Percentiles rank a stretch among this genome's conserved stretches.
These are phyloP conservation scores for Collybia sp. DNA, from an alignment of 768 basidiomycete genomes.

Conservation along the genomic window DNA sequence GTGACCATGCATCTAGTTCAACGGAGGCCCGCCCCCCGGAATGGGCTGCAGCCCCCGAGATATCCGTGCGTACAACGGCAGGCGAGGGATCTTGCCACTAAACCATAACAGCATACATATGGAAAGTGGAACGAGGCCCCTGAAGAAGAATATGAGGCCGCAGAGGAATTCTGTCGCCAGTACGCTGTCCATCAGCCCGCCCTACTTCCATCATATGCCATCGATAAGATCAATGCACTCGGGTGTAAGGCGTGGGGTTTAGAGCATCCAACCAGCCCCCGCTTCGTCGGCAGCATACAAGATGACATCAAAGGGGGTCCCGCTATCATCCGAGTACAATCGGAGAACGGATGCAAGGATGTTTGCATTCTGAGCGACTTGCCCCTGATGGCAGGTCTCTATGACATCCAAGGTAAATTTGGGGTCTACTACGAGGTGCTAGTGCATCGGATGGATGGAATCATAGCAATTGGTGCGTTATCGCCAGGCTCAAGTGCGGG, in stretches of 20 bases:
- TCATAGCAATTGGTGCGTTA: constrained; percentile 52
- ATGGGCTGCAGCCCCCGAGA: constrained; percentile 60
- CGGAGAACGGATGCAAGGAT: constrained; percentile 37
- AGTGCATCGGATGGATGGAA: constrained; percentile 53
- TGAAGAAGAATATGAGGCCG: constrained; percentile 47
- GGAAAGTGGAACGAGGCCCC: constrained; percentile 56
- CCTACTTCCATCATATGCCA: constrained; percentile 44
- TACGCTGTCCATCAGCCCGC: constrained; percentile 35
- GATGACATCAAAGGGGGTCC: constrained; percentile 27
- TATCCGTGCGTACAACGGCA: constrained; percentile 22
- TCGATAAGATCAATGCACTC: constrained; percentile 44
- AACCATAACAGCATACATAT: constrained; percentile 25
- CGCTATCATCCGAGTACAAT: constrained; percentile 37
- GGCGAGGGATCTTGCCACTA: neutral
- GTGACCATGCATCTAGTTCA: neutral
- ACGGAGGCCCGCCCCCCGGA: constrained; percentile 30
- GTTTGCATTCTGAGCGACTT: constrained; percentile 54
- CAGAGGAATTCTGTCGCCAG: constrained; percentile 42
- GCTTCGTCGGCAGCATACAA: constrained; percentile 42
- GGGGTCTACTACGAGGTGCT: constrained; percentile 64
- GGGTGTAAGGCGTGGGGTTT: constrained; percentile 55
- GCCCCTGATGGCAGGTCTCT: constrained; percentile 57
- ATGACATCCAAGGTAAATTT: constrained; percentile 44
- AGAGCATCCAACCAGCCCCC: constrained; percentile 29
- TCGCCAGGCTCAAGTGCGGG: neutral